phyloP scores from a whole-genome alignment of 768 basidiomycete genomes.

The Lactarius akahatsu region DNA sequence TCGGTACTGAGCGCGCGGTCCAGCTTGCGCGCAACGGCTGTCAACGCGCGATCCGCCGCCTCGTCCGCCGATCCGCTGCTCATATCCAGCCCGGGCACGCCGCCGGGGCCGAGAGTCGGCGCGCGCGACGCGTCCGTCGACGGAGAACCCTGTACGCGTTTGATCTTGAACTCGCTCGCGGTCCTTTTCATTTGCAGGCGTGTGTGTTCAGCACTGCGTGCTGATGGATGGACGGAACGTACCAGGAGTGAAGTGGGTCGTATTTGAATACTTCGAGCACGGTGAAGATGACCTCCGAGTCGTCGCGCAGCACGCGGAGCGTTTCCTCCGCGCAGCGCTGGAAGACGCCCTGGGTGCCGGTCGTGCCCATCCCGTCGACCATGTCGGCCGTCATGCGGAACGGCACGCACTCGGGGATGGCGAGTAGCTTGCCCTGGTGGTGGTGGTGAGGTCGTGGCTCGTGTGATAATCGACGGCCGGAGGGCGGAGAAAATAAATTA shows the following conservation, averaged over 20 bases:
- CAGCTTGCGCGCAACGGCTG: constrained; percentile 76
- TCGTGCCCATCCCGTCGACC: constrained; percentile 89
- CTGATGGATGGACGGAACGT: constrained; percentile 27
- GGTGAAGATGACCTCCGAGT: constrained; percentile 87
- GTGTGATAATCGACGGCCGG: neutral
- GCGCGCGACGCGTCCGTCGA: constrained; percentile 31
- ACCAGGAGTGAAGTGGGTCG: constrained; percentile 95
- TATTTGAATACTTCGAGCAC: constrained; percentile 96
- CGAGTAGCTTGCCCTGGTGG: constrained; percentile 71
- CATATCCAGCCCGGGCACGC: constrained; percentile 57
- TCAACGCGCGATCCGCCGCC: constrained; percentile 86
- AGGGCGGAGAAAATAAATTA: constrained; percentile 35
- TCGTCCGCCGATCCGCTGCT: constrained; percentile 71
- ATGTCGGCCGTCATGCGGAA: constrained; percentile 95
- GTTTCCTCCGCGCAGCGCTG: constrained; percentile 95
- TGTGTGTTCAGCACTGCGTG: too few species aligned
- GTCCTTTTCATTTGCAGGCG: constrained; percentile 54
- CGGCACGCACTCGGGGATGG: constrained; percentile 84
- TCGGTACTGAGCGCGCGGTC: constrained; percentile 85
- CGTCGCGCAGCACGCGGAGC: constrained; percentile 81
- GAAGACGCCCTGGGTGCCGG: constrained; percentile 92
- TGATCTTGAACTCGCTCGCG: constrained; percentile 71
- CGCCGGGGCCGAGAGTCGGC: constrained; percentile 35
- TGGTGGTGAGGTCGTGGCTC: neutral
- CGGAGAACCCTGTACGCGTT: constrained; percentile 52